Percentiles rank a stretch among this genome's conserved stretches.
phyloP scores from a whole-genome alignment of 306 rosid genomes.

The Castanea crenata region DNA sequence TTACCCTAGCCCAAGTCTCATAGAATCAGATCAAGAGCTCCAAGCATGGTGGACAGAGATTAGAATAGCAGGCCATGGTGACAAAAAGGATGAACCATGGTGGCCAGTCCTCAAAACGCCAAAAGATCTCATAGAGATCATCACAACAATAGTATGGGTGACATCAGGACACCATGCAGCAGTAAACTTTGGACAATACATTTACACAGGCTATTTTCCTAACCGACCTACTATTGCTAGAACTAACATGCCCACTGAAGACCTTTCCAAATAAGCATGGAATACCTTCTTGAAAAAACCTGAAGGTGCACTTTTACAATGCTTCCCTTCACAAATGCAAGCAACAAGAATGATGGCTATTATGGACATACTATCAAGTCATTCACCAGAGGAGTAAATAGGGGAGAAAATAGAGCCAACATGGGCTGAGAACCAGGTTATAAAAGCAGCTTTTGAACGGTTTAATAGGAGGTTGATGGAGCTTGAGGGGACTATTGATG shows the following conservation, averaged over 20 bases:
- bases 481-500: constrained; percentile 37
- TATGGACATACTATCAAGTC: constrained; percentile 41
- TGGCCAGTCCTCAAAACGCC: constrained; percentile 43
- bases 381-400: constrained; percentile 46
- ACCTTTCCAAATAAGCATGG: constrained; percentile 25
- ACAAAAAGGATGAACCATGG: constrained; percentile 55
- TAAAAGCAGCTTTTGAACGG: constrained; percentile 34
- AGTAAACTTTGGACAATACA: constrained; percentile 63
- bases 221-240: constrained; percentile 39
- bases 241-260: constrained; percentile 37
- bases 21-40: constrained; percentile 41
- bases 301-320: constrained; percentile 20
- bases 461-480: constrained; percentile 35
- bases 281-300: constrained; percentile 30
- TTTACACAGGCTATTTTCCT: constrained; percentile 43
- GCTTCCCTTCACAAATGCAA: constrained; percentile 45
- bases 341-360: constrained; percentile 37
- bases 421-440: constrained; percentile 41
- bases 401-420: constrained; percentile 31
- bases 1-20: neutral
- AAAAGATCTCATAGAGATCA: constrained; percentile 25
- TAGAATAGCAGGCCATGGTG: constrained; percentile 33
- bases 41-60: constrained; percentile 85
- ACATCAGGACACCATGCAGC: constrained; percentile 55
- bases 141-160: constrained; percentile 40